Conservation (phyloP, 176 grass and related monocot species). For the Oryza coarctata region DNA sequence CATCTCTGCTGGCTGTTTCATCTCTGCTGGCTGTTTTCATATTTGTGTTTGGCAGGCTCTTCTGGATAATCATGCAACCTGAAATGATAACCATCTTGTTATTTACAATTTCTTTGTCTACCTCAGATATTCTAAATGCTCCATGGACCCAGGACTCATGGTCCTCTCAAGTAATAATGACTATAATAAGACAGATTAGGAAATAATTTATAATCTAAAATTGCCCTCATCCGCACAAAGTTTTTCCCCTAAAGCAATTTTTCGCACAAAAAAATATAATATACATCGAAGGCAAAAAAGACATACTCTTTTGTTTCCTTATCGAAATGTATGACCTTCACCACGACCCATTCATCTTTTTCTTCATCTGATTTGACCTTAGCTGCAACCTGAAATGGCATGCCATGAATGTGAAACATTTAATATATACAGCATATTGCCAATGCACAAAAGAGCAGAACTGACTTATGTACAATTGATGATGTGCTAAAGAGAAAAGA, state of each 20-base stretch:
- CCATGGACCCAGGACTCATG: neutral
- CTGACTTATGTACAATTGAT: slow-evolving; percentile 3
- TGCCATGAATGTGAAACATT: neutral
- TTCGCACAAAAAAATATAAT: neutral
- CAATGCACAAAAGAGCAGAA: neutral
- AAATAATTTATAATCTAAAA: slow-evolving; percentile 9
- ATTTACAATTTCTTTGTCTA: neutral
- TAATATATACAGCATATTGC: neutral
- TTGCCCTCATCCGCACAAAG: slow-evolving; percentile 9
- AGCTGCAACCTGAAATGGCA: slow-evolving; percentile 90
- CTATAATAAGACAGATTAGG: slow-evolving; percentile 5
- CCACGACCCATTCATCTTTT: slow-evolving; percentile 94
- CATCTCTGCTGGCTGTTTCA: neutral
- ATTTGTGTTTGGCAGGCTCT: neutral
- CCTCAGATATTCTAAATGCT: neutral
- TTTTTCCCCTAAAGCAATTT: neutral
- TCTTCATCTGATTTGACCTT: slow-evolving; percentile 81
- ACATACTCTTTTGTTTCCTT: slow-evolving; percentile 96
- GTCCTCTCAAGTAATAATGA: neutral
- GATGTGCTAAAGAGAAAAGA: neutral
- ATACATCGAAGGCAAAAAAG: slow-evolving; percentile 1
- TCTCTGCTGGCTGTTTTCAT: neutral
- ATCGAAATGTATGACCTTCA: slow-evolving; percentile 93
- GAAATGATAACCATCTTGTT: neutral
- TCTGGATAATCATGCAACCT: slow-evolving; percentile 14